Evolutionary conservation across 2,329 filamentous ascomycete genomes (phyloP).

Genomic region (Torrubiella hemipterigena): DNA sequence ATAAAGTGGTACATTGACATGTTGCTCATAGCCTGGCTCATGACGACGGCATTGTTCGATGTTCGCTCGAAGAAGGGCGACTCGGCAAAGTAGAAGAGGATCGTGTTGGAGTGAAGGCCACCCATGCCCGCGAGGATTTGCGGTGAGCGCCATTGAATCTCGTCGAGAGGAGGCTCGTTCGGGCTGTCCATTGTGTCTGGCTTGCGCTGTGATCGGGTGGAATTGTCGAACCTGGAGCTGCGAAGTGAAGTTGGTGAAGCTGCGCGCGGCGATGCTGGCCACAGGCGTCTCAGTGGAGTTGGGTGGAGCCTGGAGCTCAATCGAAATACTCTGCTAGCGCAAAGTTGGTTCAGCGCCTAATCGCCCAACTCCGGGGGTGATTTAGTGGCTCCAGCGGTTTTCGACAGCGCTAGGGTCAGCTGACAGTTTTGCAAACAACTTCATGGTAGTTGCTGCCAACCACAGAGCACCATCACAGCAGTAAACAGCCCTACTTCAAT

Average conservation of each 20-base stretch:
- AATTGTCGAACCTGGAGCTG: too few relatives aligned
- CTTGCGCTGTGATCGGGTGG: not conserved
- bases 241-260: too few relatives aligned
- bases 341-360: too few relatives aligned
- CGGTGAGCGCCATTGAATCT: constrained; percentile 54
- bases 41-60: constrained; percentile 54
- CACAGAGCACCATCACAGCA: too few relatives aligned
- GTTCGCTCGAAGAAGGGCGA: constrained; percentile 58
- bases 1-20: constrained; percentile 44
- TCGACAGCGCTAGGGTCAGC: too few relatives aligned
- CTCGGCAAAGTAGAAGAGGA: constrained; percentile 56
- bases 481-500: not conserved
- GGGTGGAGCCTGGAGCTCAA: too few relatives aligned
- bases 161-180: constrained; percentile 45
- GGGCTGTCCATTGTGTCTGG: constrained; percentile 26
- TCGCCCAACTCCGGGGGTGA: too few relatives aligned
- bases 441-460: too few relatives aligned
- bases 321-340: too few relatives aligned
- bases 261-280: not conserved
- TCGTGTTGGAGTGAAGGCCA: constrained; percentile 51
- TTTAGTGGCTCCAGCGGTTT: too few relatives aligned
- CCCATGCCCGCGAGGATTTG: constrained; percentile 35
- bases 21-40: constrained; percentile 51
- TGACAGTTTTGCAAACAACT: too few relatives aligned
- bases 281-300: too few relatives aligned